Evolutionary conservation across 2,329 filamentous ascomycete genomes (phyloP).

Genomic region (Sporothrix curviconia): DNA sequence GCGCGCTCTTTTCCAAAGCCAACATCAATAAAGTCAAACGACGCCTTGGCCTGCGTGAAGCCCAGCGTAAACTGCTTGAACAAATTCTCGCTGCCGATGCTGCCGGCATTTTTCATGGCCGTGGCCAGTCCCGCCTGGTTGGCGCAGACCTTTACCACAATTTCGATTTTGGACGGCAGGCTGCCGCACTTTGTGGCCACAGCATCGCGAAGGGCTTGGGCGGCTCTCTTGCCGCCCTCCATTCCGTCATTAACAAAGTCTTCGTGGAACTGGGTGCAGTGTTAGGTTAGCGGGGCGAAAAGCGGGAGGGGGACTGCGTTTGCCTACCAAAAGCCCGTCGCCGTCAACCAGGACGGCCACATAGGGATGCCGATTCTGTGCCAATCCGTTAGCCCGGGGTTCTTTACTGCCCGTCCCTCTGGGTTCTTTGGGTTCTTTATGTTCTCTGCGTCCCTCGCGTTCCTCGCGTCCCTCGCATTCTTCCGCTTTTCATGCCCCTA

Average conservation of each 20-base stretch:
- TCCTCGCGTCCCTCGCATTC: too few relatives aligned
- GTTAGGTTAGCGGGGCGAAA: neutral
- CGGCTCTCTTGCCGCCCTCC: constrained; percentile 49
- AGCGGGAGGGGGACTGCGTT: neutral
- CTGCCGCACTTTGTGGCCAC: constrained; percentile 42
- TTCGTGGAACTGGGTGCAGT: constrained; percentile 49
- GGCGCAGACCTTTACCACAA: constrained; percentile 51
- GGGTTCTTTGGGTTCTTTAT: too few relatives aligned
- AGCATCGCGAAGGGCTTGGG: constrained; percentile 41
- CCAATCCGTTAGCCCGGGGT: neutral
- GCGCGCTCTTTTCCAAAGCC: constrained; percentile 52
- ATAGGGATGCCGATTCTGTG: constrained; percentile 51
- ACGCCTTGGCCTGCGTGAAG: constrained; percentile 52
- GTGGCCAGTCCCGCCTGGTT: constrained; percentile 46
- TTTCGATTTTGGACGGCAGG: constrained; percentile 45
- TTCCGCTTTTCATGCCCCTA: too few relatives aligned
- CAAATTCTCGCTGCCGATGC: constrained; percentile 36
- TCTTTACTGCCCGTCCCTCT: too few relatives aligned
- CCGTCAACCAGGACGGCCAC: constrained; percentile 57
- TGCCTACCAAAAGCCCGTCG: constrained; percentile 50
- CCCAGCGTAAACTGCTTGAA: constrained; percentile 52
- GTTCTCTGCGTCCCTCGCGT: too few relatives aligned
- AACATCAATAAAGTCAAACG: constrained; percentile 59
- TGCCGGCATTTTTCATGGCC: constrained; percentile 44
- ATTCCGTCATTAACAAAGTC: constrained; percentile 47